Percentiles rank a stretch among this genome's conserved stretches.
phyloP scores from a whole-genome alignment of 2,329 filamentous ascomycete genomes.

The Nannizziopsis arthrosporioides region DNA sequence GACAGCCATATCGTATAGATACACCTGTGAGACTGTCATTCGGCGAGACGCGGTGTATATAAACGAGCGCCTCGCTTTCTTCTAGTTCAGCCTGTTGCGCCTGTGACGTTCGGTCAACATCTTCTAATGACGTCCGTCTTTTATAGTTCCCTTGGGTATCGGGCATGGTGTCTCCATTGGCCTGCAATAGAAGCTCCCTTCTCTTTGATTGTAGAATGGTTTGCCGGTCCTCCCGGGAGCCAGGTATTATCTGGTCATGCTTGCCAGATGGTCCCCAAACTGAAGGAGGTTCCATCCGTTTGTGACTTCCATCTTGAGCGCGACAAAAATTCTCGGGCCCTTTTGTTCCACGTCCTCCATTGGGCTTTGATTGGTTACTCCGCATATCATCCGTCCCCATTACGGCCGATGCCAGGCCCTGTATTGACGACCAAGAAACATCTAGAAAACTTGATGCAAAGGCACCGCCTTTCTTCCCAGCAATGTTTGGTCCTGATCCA shows the following conservation, averaged over 20 bases:
- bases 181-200: slow-evolving; percentile 35
- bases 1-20: slow-evolving; percentile 78
- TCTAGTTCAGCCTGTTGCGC: slow-evolving; percentile 42
- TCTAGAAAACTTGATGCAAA: slow-evolving; percentile 30
- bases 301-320: slow-evolving; percentile 3
- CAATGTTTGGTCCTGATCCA: background rate
- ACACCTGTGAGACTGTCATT: slow-evolving; percentile 85
- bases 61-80: slow-evolving; percentile 67
- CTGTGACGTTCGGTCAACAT: slow-evolving; percentile 19
- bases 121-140: slow-evolving; percentile 35
- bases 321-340: slow-evolving; percentile 20
- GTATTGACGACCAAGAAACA: slow-evolving; percentile 39
- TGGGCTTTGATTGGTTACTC: slow-evolving; percentile 18
- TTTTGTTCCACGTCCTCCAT: slow-evolving; percentile 26
- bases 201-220: slow-evolving; percentile 39
- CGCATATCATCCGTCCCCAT: slow-evolving; percentile 29
- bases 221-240: slow-evolving; percentile 35
- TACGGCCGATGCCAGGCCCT: slow-evolving; percentile 39
- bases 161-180: slow-evolving; percentile 30
- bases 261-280: slow-evolving; percentile 34
- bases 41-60: slow-evolving; percentile 73
- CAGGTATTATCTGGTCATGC: slow-evolving; percentile 22
- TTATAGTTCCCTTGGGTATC: slow-evolving; percentile 33
- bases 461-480: slow-evolving; percentile 3
- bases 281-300: slow-evolving; percentile 7